Percentiles rank a stretch among this genome's conserved stretches.
phyloP scores from a whole-genome alignment of 2,329 filamentous ascomycete species.

The Teratosphaeria nubilosa region DNA sequence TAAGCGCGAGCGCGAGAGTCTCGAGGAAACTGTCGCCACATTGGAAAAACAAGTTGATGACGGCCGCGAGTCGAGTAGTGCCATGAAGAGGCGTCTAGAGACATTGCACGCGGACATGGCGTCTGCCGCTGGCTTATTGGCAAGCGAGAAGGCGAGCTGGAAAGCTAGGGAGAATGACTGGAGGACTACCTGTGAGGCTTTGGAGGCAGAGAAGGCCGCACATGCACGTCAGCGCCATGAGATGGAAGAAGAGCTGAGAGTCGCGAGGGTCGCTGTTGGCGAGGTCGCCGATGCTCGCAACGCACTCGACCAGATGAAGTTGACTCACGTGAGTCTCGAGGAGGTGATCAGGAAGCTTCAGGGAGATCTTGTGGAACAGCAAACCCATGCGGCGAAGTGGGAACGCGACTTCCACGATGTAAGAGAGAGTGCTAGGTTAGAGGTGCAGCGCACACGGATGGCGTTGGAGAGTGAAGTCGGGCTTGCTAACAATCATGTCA shows the following conservation, averaged over 20 bases:
- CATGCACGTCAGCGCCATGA: slow-evolving; percentile 34
- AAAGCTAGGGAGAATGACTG: slow-evolving; percentile 57
- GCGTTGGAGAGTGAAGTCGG: slow-evolving; percentile 76
- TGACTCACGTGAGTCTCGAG: slow-evolving; percentile 17
- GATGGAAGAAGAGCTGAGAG: slow-evolving; percentile 37
- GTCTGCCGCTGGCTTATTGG: slow-evolving; percentile 64
- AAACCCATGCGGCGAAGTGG: slow-evolving; percentile 57
- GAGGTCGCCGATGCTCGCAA: slow-evolving; percentile 70
- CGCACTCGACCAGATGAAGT: slow-evolving; percentile 44
- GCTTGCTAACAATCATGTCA: slow-evolving; percentile 73
- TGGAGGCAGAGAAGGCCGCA: slow-evolving; percentile 43
- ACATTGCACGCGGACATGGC: slow-evolving; percentile 82
- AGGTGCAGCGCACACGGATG: slow-evolving; percentile 70
- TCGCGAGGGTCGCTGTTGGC: slow-evolving; percentile 50
- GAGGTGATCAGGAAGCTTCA: slow-evolving; percentile 21
- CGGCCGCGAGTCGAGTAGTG: slow-evolving; percentile 49
- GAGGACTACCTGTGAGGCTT: slow-evolving; percentile 42
- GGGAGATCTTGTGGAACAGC: slow-evolving; percentile 60
- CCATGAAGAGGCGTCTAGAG: slow-evolving; percentile 72
- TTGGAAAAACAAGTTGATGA: slow-evolving; percentile 75
- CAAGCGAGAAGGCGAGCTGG: slow-evolving; percentile 70
- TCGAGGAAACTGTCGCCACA: slow-evolving; percentile 51
- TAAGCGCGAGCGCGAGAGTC: slow-evolving; percentile 56
- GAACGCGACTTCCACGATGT: slow-evolving; percentile 79
- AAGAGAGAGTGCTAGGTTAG: slow-evolving; percentile 64